A percentile compares a stretch with the other conserved stretches of the same genome.
Conservation (phyloP, 2,329 filamentous ascomycete species). For the Aureobasidium lini region DNA sequence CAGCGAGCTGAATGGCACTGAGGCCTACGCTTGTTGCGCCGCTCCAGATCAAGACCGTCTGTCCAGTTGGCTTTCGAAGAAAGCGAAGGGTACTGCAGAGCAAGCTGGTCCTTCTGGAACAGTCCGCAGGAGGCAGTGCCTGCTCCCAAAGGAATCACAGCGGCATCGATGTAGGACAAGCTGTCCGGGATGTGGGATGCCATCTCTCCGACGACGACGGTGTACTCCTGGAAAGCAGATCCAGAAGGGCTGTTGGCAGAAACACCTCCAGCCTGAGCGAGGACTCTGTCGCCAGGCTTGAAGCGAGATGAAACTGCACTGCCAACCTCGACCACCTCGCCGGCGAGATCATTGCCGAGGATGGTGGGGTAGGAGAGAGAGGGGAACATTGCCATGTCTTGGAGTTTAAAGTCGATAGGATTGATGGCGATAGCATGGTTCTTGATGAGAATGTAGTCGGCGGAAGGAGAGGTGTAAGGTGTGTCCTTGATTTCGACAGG, state of each 20-base stretch:
- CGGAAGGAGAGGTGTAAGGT: conserved; percentile 17
- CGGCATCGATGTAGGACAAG: conserved; percentile 31
- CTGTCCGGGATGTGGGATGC: conserved; percentile 33
- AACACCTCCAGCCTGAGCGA: conserved; percentile 15
- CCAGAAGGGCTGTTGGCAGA: background rate
- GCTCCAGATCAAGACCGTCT: conserved; percentile 44
- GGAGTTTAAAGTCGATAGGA: conserved; percentile 31
- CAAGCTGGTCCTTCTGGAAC: conserved; percentile 20
- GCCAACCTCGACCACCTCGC: conserved; percentile 28
- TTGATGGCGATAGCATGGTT: conserved; percentile 33
- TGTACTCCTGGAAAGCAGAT: conserved; percentile 28
- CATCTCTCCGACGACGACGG: conserved; percentile 24
- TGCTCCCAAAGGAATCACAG: conserved; percentile 37
- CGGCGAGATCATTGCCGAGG: conserved; percentile 23
- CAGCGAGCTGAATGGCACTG: conserved; percentile 40
- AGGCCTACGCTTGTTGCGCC: conserved; percentile 42
- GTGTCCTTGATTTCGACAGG: conserved; percentile 19
- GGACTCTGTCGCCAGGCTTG: conserved; percentile 31
- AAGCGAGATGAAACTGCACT: conserved; percentile 15
- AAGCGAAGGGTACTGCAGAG: conserved; percentile 13
- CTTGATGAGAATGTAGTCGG: conserved; percentile 29
- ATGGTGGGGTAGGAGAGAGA: conserved; percentile 22
- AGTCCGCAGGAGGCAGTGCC: conserved; percentile 30
- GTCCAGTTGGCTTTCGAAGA: conserved; percentile 22
- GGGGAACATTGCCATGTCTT: conserved; percentile 20